Evolutionary conservation across 2,329 filamentous ascomycete genomes (phyloP).

Genomic region (Trichophyton schoenleinii): DNA sequence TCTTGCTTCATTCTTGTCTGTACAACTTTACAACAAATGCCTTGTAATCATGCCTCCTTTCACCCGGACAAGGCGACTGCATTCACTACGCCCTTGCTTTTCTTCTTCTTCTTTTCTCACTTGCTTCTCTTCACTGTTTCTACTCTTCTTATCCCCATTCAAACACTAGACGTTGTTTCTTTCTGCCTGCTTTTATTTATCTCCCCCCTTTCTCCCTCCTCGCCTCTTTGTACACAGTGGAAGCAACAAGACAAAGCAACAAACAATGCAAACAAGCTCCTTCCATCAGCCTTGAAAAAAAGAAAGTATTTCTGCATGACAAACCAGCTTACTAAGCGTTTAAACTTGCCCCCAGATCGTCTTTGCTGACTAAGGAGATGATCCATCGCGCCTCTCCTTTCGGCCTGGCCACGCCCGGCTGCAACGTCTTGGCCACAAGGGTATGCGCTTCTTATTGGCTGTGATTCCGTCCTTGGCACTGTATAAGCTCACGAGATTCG

Average conservation of each 20-base stretch:
- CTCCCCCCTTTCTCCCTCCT: not conserved
- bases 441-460: not conserved
- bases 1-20: not conserved
- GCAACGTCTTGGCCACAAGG: not conserved
- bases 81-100: not conserved
- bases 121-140: not conserved
- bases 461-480: not conserved
- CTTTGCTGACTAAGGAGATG: not conserved
- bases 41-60: not conserved
- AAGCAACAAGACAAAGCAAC: not conserved
- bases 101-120: not conserved
- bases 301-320: not conserved
- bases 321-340: not conserved
- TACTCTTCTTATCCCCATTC: not conserved
- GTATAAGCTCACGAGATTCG: not conserved
- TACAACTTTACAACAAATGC: not conserved
- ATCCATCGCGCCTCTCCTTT: not conserved
- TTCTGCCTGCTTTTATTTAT: not conserved
- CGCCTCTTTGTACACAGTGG: not conserved
- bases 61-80: not conserved
- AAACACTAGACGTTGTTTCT: not conserved
- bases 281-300: not conserved
- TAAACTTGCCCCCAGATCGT: not conserved
- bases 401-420: not conserved
- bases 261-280: not conserved